Base-by-base conservation (phyloP, 2,329 filamentous ascomycete species). In the Neonectria ditissima region DNA sequence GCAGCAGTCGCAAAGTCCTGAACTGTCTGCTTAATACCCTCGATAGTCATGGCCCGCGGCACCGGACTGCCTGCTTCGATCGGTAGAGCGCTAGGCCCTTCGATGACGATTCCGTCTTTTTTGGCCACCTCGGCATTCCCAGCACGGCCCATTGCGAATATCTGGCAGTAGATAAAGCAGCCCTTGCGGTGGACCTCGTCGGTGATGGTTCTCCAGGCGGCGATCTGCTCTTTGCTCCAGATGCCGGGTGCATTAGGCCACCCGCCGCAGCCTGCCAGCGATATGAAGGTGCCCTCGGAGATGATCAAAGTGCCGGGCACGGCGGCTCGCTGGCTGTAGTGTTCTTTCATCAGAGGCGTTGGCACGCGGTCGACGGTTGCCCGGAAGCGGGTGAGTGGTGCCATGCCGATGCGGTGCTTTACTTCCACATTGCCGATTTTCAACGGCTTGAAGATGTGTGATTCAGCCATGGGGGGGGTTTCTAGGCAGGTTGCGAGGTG, bases 11-110 rank as follows among this genome's bases (percentile, higher is more conserved):
- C 85, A 75, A 84, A 93, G 0, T 86, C 86, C 0, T 77, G 73
- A 66, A 90, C 88, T 64, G 89, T 81, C 1, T 83, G 76, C 51
- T 88, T 79, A 55, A 94, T 93, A 26, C 93, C 90, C 0, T 83
- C 77, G 13, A 84, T 77, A 0, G 86, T 89, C 86, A 94, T 87
- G 4, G 84, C 87, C 55, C 84, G 86, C 1, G 91, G 91, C 0
- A 85, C 83, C 0, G 79, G 76, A 0, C 78, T 76, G 4, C 87
- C 82, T 0, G 83, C 82, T 43, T 84, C 79, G 0, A 84, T 77
- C 0, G 77, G 65, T 10, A 77, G 69, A 0, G 71, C 68, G 13
- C 76, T 78, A 0, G 77, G 71, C 0, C 63, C 73, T 1, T 74
- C 34, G 14, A 79, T 68, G 1, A 60, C 47, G 8, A 76, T 57